Conservation (phyloP, 2,329 filamentous ascomycete genomes). For the Trichophyton benhamiae region DNA sequence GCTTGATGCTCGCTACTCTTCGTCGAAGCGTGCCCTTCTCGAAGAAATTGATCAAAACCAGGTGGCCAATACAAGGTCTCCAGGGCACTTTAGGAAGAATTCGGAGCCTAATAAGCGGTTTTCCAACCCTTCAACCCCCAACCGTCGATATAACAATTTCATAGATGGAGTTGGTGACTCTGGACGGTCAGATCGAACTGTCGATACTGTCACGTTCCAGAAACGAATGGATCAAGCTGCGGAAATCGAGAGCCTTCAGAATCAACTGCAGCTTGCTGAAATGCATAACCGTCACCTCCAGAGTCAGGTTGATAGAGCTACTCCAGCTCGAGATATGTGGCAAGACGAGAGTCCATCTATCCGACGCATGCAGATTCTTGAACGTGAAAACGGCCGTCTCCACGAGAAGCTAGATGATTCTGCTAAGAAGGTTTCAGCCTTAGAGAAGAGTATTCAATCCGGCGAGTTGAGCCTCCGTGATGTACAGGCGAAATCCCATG, state of each 20-base stretch:
- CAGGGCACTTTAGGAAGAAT: slow-evolving; percentile 53
- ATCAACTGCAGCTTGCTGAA: slow-evolving; percentile 81
- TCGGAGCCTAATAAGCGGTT: slow-evolving; percentile 50
- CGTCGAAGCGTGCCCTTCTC: slow-evolving; percentile 60
- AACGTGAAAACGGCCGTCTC: slow-evolving; percentile 78
- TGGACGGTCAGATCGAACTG: slow-evolving; percentile 68
- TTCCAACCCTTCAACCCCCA: slow-evolving; percentile 64
- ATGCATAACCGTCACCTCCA: slow-evolving; percentile 94
- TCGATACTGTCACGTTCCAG: slow-evolving; percentile 72
- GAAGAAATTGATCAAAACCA: slow-evolving; percentile 84
- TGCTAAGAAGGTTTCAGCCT: slow-evolving; percentile 73
- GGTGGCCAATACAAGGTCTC: slow-evolving; percentile 58
- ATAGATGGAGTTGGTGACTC: slow-evolving; percentile 57
- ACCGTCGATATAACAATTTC: slow-evolving; percentile 53
- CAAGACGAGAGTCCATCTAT: slow-evolving; percentile 67
- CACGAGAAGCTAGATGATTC: slow-evolving; percentile 95
- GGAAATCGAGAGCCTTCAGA: slow-evolving; percentile 84
- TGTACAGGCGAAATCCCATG: slow-evolving; percentile 83
- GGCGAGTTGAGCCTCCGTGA: slow-evolving; percentile 83
- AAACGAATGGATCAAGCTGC: slow-evolving; percentile 82
- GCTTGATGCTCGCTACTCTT: slow-evolving; percentile 47
- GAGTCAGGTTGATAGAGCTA: slow-evolving; percentile 63
- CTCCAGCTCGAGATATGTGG: slow-evolving; percentile 48
- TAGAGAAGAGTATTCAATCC: slow-evolving; percentile 76
- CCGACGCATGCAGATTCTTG: slow-evolving; percentile 75